A percentile compares a stretch with the other conserved stretches of the same genome.
Conservation (phyloP, 306 rosid genomes). For the Prunus davidiana region DNA sequence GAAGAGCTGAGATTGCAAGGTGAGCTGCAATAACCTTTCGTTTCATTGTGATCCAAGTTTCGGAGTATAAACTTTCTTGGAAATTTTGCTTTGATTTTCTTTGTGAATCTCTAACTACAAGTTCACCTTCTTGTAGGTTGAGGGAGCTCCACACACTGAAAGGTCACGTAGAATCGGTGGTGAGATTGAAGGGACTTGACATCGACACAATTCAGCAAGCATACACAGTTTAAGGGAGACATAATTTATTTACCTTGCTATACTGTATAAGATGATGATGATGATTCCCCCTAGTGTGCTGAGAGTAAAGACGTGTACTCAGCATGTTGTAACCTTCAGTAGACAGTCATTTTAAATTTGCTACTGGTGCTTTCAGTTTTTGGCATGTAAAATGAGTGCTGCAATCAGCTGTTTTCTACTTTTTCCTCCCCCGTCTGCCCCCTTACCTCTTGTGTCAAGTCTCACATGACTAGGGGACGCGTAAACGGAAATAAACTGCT, state of each 20-base stretch:
- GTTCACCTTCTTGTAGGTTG: slow-evolving; percentile 27
- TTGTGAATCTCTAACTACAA: background rate
- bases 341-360: slow-evolving; percentile 24
- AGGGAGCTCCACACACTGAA: slow-evolving; percentile 89
- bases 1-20: slow-evolving; percentile 99
- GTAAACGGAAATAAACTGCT: background rate
- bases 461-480: background rate
- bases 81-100: background rate
- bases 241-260: slow-evolving; percentile 26
- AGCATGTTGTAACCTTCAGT: slow-evolving; percentile 12
- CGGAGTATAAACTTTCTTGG: background rate
- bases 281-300: slow-evolving; percentile 30
- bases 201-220: slow-evolving; percentile 98
- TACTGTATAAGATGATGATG: slow-evolving; percentile 46
- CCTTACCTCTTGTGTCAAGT: background rate
- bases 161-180: slow-evolving; percentile 97
- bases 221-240: slow-evolving; percentile 69
- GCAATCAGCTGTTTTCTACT: slow-evolving; percentile 16
- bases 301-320: slow-evolving; percentile 44
- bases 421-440: background rate
- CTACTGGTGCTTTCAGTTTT: slow-evolving; percentile 27
- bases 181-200: slow-evolving; percentile 95
- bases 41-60: slow-evolving; percentile 1
- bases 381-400: slow-evolving; percentile 33
- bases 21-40: slow-evolving; percentile 9